Evolutionary conservation across 257 asterid genomes (phyloP).

Genomic region (Apocynum venetum): DNA sequence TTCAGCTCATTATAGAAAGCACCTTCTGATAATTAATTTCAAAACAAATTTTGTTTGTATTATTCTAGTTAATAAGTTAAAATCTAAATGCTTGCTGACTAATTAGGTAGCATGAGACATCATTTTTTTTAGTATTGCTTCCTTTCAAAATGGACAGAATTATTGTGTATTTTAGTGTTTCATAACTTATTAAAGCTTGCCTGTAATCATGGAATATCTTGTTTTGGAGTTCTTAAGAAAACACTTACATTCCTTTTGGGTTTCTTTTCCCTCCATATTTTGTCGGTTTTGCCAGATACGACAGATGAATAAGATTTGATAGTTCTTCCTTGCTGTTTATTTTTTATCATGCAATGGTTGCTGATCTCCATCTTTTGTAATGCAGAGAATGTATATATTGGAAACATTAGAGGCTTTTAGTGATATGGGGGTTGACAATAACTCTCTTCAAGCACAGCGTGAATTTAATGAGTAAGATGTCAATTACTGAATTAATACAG

Average conservation of each 20-base stretch:
- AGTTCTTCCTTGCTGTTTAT: not conserved
- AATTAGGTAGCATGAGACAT: not conserved
- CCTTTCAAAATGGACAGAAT: not conserved
- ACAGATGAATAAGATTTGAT: not conserved
- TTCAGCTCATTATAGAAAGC: not conserved
- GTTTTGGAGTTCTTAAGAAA: not conserved
- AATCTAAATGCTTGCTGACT: not conserved
- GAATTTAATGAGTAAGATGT: constrained; percentile 83
- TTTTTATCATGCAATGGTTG: not conserved
- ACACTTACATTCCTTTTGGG: not conserved
- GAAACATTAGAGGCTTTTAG: constrained; percentile 76
- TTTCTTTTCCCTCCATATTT: not conserved
- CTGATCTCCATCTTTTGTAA: constrained; percentile 5
- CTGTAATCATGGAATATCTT: not conserved
- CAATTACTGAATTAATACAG: not conserved
- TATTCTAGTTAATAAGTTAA: not conserved
- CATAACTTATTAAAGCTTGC: not conserved
- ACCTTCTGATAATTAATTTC: not conserved
- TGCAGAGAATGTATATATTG: constrained; percentile 75
- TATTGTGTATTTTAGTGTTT: not conserved
- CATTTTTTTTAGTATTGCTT: not conserved
- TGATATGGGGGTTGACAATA: constrained; percentile 45
- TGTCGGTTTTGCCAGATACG: not conserved
- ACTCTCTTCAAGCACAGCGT: constrained; percentile 53
- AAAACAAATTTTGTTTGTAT: not conserved